phyloP scores from a whole-genome alignment of 2,329 filamentous ascomycete species.

The Hirsutella minnesotensis region DNA sequence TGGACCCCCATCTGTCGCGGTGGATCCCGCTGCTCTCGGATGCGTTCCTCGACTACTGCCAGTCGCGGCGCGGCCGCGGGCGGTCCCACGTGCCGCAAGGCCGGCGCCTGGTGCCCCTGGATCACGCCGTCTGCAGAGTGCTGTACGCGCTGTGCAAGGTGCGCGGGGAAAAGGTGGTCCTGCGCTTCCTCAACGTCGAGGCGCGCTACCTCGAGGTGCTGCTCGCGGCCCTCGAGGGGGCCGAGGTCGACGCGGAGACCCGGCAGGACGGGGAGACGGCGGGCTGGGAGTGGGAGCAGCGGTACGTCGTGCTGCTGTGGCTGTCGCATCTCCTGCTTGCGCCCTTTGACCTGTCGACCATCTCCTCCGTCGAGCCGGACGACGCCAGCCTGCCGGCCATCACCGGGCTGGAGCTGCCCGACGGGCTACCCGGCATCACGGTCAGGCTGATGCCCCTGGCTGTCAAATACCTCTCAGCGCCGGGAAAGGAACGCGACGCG shows the following conservation, averaged over 20 bases:
- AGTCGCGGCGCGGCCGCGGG: constrained; percentile 29
- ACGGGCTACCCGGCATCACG: constrained; percentile 56
- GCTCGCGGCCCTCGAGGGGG: constrained; percentile 59
- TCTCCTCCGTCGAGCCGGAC: constrained; percentile 52
- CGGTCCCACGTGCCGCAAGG: constrained; percentile 13
- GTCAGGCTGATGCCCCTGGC: constrained; percentile 59
- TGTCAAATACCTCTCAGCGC: constrained; percentile 55
- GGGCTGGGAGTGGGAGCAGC: constrained; percentile 69
- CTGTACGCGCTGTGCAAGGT: constrained; percentile 92
- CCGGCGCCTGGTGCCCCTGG: constrained; percentile 40
- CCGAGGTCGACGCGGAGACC: too few relatives aligned
- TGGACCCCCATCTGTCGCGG: constrained; percentile 70
- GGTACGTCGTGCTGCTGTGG: constrained; percentile 83
- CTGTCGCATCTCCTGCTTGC: constrained; percentile 70
- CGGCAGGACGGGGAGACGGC: constrained; percentile 6
- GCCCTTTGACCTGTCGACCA: constrained; percentile 81
- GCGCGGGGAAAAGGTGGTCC: constrained; percentile 82
- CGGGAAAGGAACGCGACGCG: constrained; percentile 82
- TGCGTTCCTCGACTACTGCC: constrained; percentile 60
- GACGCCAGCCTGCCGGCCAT: constrained; percentile 30
- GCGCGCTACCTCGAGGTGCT: constrained; percentile 74
- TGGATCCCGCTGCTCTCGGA: constrained; percentile 65
- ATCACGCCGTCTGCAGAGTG: constrained; percentile 63
- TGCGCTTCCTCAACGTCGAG: constrained; percentile 84
- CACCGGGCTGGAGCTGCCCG: constrained; percentile 41